A percentile compares a stretch with the other conserved stretches of the same genome.
Evolutionary conservation across 805 yeast genomes (phyloP).

Genomic region (Yamadazyma olivae): DNA sequence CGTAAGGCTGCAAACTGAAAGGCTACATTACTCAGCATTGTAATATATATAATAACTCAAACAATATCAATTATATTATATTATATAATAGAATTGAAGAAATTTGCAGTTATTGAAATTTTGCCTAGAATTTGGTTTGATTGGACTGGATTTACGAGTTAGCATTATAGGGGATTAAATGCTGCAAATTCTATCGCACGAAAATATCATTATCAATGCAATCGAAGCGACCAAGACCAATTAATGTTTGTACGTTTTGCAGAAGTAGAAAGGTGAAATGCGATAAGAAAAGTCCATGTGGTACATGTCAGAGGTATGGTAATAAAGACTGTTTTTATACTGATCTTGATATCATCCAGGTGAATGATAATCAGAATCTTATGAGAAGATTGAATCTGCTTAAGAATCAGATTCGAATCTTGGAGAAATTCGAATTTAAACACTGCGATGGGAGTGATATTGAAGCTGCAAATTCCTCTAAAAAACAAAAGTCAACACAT

Average conservation of each 20-base stretch:
- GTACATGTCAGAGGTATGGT: conserved; percentile 9
- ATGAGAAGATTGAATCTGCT: background rate
- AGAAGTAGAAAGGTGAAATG: conserved; percentile 11
- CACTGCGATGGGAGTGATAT: background rate
- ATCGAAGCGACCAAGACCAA: conserved; percentile 14
- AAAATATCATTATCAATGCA: too few relatives aligned
- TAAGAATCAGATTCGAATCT: background rate
- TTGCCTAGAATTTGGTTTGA: too few relatives aligned
- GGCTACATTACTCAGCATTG: too few relatives aligned
- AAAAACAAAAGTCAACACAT: background rate
- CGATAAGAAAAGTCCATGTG: conserved; percentile 10
- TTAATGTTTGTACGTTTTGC: conserved; percentile 16
- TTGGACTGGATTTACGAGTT: too few relatives aligned
- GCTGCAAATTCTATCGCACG: too few relatives aligned
- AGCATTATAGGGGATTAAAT: too few relatives aligned
- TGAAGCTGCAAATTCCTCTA: background rate
- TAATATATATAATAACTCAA: too few relatives aligned
- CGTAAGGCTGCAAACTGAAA: too few relatives aligned
- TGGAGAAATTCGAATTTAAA: background rate
- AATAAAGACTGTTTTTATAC: conserved; percentile 10
- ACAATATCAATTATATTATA: too few relatives aligned
- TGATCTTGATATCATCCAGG: conserved; percentile 2
- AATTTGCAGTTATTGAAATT: too few relatives aligned
- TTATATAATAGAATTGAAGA: too few relatives aligned
- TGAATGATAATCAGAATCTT: background rate